Percentiles rank a stretch among this genome's conserved stretches.
Conservation (phyloP, 2,329 filamentous ascomycete species). For the Teratosphaeria pseudoeucalypti region DNA sequence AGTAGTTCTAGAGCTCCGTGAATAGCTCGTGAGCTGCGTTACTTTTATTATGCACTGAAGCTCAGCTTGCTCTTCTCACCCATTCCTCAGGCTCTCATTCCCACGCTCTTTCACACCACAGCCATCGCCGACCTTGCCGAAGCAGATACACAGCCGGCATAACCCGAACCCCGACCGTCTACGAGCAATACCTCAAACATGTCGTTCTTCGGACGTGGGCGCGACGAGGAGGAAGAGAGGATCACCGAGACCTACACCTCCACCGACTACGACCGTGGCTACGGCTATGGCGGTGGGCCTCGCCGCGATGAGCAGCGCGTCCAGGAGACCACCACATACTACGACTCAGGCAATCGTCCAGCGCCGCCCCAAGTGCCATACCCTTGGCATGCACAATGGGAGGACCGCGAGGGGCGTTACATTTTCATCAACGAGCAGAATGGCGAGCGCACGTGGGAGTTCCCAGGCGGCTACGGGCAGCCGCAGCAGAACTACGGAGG, state of each 20-base stretch:
- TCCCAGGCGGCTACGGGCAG: constrained; percentile 19
- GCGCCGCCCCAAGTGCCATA: constrained; percentile 27
- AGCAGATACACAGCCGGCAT: neutral
- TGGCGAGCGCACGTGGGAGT: constrained; percentile 33
- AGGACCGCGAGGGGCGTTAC: constrained; percentile 31
- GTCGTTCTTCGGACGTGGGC: neutral
- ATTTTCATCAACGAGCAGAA: constrained; percentile 39
- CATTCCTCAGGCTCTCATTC: neutral
- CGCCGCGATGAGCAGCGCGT: neutral
- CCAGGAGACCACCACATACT: constrained; percentile 4
- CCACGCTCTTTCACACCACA: neutral
- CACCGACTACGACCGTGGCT: constrained; percentile 1
- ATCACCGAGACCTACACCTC: neutral
- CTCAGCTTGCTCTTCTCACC: neutral
- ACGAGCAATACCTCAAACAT: neutral
- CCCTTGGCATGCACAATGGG: constrained; percentile 38
- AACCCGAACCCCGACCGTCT: neutral
- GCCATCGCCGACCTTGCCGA: neutral
- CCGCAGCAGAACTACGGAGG: constrained; percentile 12
- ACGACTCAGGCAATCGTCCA: constrained; percentile 5
- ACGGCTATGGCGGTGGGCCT: neutral
- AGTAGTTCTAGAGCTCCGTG: neutral
- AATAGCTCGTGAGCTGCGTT: neutral
- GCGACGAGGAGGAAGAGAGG: neutral
- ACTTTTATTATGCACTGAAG: neutral